Evolutionary conservation across 2,329 filamentous ascomycete genomes (phyloP), one percentile per base, ranked within the genome.

Genomic region (Penicillium occitanis): DNA sequence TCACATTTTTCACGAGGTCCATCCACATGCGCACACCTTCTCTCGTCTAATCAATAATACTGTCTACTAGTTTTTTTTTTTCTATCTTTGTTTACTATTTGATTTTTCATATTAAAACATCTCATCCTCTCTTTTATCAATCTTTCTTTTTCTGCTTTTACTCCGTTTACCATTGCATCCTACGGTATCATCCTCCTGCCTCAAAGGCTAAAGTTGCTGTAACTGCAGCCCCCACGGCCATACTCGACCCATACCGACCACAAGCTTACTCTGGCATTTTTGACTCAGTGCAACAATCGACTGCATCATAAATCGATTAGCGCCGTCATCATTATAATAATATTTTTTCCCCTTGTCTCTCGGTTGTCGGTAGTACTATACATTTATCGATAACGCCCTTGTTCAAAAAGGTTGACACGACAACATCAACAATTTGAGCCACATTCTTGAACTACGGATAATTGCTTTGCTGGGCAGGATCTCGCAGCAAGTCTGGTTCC

Each of bases 371-470:
- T 40, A n/a, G 35, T 33, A 17, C 37, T 53, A 42, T 64, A 63
- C 65, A 67, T 61, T 50, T 64, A 58, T 66, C 66, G 72, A 73
- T 73, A 73, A 73, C 66, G 25, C 55, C 35, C 55, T 60, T 61
- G 57, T 60, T 61, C 42, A 25, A 65, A 46, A 50, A 58, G 44
- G 73, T 76, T 76, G 74, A 76, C 75, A 74, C 73, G 74, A 76
- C 74, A 76, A 76, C 75, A 72, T 71, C 69, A 69, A 70, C 71
- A 60, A 76, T 75, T 72, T 72, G 74, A 65, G 70, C 70, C 69
- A 69, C 73, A 74, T 76, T 76, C 72, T 69, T 73, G 68, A 59
- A 59, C 58, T 42, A 61, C 68, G 66, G 53, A 55, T 37, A 62
- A 64, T 71, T 67, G 51, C 65, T 71, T 71, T 72, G 75, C 76